Base-by-base conservation (phyloP, 2,329 filamentous ascomycete genomes). In the Cladophialophora yegresii region DNA sequence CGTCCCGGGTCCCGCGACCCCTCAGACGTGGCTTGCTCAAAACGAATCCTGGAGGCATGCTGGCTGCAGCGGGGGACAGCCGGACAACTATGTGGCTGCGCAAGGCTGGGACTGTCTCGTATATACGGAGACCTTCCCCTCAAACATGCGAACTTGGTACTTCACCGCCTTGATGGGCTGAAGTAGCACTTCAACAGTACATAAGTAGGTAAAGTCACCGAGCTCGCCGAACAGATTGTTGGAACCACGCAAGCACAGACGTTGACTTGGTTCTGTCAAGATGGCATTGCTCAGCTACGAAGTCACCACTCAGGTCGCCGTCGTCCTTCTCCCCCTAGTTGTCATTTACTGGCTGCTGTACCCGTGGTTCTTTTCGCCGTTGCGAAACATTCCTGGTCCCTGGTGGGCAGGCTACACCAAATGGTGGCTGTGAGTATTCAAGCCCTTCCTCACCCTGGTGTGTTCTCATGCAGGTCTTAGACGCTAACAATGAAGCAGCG, bases 31-130 rank as follows among this genome's bases (percentile, higher is more conserved):
- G 28, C 58, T 59, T 40, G 47, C 57, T 51, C 28, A 53, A 51
- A 33, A 59, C 28, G 26, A 49, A 59, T 58, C 43, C 20, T 58
- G 30, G 32, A 45, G 32, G 49, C 57, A 30, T 33, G 47, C 22
- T 53, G 32, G 57, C 57, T 59, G 57, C 45, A 59, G 55, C 55
- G 57, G 57, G 57, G 47, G 47, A 32, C 22, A 51, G 47, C 57
- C 57, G 57, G 57, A n/a, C 23, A 30, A 47, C 16, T 5, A 30
- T 54, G 13, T n/a, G 20, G 10, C 20, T 33, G 20, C 22, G 33
- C 58, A 23, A 55, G 50, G 33, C 32, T 56, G 54, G 16, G 3
- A 43, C 10, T 8, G n/a, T 26, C 22, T 53, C 57, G 32, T 58
- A 58, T 26, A 30, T 58, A 30, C 33, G 9, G 32, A 53, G 23